A percentile compares a stretch with the other conserved stretches of the same genome.
Evolutionary conservation across 257 asterid species (phyloP).

Genomic region (Ocimum tenuiflorum): DNA sequence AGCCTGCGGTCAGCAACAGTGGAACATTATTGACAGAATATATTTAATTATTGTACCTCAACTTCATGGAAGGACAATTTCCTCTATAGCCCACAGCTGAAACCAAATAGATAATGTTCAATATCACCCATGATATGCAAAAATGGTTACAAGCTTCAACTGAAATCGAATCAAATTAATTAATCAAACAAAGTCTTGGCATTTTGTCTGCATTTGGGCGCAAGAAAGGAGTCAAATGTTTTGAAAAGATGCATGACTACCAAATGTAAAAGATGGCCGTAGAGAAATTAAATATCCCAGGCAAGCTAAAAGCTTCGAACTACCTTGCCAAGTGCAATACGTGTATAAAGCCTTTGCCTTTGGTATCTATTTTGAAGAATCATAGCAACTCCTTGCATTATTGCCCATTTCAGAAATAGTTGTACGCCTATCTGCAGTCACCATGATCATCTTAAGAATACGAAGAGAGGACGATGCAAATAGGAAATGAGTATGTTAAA

Average conservation of each 20-base stretch:
- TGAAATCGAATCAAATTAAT: neutral
- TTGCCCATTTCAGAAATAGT: conserved; percentile 82
- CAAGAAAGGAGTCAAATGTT: neutral
- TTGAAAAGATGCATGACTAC: neutral
- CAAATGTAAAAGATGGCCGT: neutral
- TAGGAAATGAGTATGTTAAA: conserved; percentile 1
- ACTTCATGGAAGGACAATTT: neutral
- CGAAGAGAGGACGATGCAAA: neutral
- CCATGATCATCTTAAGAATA: conserved; percentile 15
- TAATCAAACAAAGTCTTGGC: neutral
- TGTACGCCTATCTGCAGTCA: conserved; percentile 68
- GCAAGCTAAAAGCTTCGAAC: neutral
- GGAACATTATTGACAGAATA: neutral
- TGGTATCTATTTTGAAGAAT: conserved; percentile 90
- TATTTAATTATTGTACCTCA: neutral
- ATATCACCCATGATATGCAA: conserved; percentile 10
- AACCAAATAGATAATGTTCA: too few relatives aligned
- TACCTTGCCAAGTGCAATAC: conserved; percentile 97
- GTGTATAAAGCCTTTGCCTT: conserved; percentile 90
- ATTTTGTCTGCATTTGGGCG: neutral
- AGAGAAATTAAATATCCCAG: conserved; percentile 4
- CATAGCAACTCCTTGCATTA: conserved; percentile 95
- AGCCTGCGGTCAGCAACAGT: conserved; percentile 46
- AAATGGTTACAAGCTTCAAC: neutral
- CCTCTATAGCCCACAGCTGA: conserved; percentile 4